A percentile compares a stretch with the other conserved stretches of the same genome.
These are phyloP conservation scores for Leccinum sublutescens DNA, from an alignment of 768 basidiomycete species.

Conservation along the genomic window DNA sequence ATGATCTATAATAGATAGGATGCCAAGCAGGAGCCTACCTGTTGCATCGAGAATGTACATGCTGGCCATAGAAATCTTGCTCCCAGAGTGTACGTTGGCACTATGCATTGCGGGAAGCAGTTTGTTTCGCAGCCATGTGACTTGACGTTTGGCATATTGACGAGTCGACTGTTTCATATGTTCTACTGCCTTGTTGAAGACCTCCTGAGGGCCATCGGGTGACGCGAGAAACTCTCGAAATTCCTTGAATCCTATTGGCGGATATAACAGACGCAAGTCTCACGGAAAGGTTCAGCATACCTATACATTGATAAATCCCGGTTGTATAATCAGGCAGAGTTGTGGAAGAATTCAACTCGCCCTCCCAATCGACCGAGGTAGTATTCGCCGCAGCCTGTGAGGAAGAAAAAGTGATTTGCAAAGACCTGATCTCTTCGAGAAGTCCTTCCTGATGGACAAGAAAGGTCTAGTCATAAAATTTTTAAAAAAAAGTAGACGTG, in stretches of 20 bases:
- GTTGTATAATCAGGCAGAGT: constrained; percentile 55
- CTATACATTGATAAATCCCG: constrained; percentile 95
- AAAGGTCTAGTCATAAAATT: constrained; percentile 1
- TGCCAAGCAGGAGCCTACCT: constrained; percentile 38
- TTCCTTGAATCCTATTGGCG: constrained; percentile 80
- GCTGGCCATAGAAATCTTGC: constrained; percentile 30
- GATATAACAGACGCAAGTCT: constrained; percentile 7
- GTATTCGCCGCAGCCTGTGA: background rate
- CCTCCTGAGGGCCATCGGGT: constrained; percentile 36
- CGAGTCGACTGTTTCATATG: constrained; percentile 85
- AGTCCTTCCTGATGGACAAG: constrained; percentile 59
- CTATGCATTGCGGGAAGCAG: constrained; percentile 70
- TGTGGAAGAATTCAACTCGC: background rate
- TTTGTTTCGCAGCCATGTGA: constrained; percentile 91
- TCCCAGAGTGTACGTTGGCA: constrained; percentile 36
- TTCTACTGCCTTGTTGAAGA: constrained; percentile 59
- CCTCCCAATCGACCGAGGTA: background rate
- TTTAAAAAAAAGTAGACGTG: background rate
- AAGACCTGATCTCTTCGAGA: constrained; percentile 67
- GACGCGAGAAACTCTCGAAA: constrained; percentile 68
- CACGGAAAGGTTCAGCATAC: constrained; percentile 37
- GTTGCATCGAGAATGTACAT: constrained; percentile 70
- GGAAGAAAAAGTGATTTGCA: constrained; percentile 36
- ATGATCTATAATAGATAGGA: background rate
- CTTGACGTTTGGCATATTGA: constrained; percentile 89